Conservation (phyloP, 345 rosid genomes). For the Murraya paniculata region DNA sequence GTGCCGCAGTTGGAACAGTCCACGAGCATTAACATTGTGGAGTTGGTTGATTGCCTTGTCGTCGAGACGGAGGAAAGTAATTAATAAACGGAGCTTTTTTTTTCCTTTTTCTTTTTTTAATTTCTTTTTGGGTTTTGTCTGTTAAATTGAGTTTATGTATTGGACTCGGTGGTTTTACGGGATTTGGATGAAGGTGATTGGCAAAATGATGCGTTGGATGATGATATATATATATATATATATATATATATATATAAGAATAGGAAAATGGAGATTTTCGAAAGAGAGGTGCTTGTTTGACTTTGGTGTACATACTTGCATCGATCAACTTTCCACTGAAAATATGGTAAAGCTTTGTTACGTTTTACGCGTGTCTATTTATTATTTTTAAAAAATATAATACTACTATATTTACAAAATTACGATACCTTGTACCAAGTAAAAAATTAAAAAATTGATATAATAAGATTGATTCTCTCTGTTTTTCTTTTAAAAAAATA, state of each 20-base stretch:
- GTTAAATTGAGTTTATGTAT: too few species aligned
- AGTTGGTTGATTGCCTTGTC: background rate
- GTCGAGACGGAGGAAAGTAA: background rate
- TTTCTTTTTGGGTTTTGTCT: too few species aligned
- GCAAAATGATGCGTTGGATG: background rate
- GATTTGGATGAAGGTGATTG: background rate
- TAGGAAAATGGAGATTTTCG: background rate
- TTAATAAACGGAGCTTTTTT: background rate
- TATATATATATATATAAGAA: too few species aligned
- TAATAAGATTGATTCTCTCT: too few species aligned
- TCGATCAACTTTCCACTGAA: background rate
- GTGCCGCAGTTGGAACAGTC: slow-evolving; percentile 74
- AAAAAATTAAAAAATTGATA: too few species aligned
- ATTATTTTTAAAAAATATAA: too few species aligned
- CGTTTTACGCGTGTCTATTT: too few species aligned
- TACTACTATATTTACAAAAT: too few species aligned
- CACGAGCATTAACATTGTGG: slow-evolving; percentile 41
- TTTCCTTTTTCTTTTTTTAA: too few species aligned
- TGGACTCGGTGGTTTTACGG: background rate
- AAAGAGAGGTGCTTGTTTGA: background rate
- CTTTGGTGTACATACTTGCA: background rate
- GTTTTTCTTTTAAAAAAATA: too few species aligned
- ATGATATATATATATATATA: background rate
- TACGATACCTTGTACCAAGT: too few species aligned
- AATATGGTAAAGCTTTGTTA: background rate